Conservation (phyloP, 345 rosid species). For the Salix brachista region DNA sequence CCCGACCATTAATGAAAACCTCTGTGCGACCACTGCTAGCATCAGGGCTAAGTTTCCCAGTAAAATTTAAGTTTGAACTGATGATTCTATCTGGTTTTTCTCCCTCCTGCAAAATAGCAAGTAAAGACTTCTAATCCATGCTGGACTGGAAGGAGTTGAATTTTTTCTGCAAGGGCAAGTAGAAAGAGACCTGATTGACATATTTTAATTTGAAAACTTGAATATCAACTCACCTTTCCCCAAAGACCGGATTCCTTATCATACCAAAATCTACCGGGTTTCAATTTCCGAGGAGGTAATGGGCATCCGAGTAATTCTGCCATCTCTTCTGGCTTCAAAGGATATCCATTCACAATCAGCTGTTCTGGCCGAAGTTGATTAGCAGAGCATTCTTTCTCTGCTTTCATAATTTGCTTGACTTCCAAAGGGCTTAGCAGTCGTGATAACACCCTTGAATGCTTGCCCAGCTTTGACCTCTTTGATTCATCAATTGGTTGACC, state of each 20-base stretch:
- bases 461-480: slow-evolving; percentile 69
- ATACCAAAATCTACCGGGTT: slow-evolving; percentile 96
- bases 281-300: slow-evolving; percentile 77
- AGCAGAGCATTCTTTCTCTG: slow-evolving; percentile 89
- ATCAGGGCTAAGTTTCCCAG: slow-evolving; percentile 63
- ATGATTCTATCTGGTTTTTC: slow-evolving; percentile 82
- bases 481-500: slow-evolving; percentile 82
- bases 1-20: slow-evolving; percentile 88
- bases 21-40: slow-evolving; percentile 90
- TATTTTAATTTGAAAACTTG: neutral
- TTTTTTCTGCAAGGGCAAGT: neutral
- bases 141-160: neutral
- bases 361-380: slow-evolving; percentile 97
- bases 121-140: slow-evolving; percentile 1
- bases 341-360: slow-evolving; percentile 72
- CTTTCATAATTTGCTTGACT: slow-evolving; percentile 97
- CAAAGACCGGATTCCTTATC: slow-evolving; percentile 97
- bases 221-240: slow-evolving; percentile 66
- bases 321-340: slow-evolving; percentile 89
- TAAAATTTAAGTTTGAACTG: slow-evolving; percentile 83
- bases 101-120: slow-evolving; percentile 67
- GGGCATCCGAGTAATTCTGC: slow-evolving; percentile 69
- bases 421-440: slow-evolving; percentile 87
- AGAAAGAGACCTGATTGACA: slow-evolving; percentile 11
- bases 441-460: slow-evolving; percentile 65